Percentiles rank a stretch among this genome's conserved stretches.
These are phyloP conservation scores for Daldinia decipiens DNA, from an alignment of 495 filamentous ascomycete species.

Conservation along the genomic window DNA sequence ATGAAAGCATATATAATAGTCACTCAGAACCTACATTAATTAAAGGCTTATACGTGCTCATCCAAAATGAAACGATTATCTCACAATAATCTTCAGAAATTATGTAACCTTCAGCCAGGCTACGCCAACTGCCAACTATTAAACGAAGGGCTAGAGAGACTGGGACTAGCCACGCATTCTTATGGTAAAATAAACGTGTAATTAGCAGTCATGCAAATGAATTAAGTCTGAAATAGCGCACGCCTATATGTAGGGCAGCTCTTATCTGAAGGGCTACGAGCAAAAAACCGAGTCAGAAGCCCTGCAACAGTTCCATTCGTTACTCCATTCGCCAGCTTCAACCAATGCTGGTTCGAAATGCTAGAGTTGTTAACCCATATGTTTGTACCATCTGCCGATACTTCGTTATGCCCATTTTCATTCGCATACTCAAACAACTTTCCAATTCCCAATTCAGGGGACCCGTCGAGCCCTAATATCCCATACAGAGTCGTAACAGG, in stretches of 20 bases:
- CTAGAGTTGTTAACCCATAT: conserved; percentile 49
- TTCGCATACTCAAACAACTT: conserved; percentile 38
- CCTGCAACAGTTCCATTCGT: conserved; percentile 30
- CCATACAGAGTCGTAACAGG: conserved; percentile 58
- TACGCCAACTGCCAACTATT: too few relatives aligned
- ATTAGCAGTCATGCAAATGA: too few relatives aligned
- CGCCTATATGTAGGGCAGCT: conserved; percentile 6
- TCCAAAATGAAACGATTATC: too few relatives aligned
- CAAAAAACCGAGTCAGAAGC: conserved; percentile 21
- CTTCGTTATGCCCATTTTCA: conserved; percentile 47
- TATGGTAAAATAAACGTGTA: too few relatives aligned
- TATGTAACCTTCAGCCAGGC: too few relatives aligned
- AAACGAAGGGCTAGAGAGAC: too few relatives aligned
- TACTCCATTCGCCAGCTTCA: conserved; percentile 45
- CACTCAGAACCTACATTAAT: too few relatives aligned
- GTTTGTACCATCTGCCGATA: conserved; percentile 49
- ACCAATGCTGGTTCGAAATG: conserved; percentile 48
- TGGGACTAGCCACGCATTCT: too few relatives aligned
- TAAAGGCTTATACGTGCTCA: too few relatives aligned
- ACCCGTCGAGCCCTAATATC: conserved; percentile 50
- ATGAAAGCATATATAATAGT: too few relatives aligned
- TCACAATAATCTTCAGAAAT: too few relatives aligned
- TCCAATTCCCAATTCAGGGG: conserved; percentile 45
- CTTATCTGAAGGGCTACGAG: conserved; percentile 25
- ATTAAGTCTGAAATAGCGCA: background rate